Evolutionary conservation across 2,329 filamentous ascomycete species (phyloP).

Genomic region (Lasiodiplodia gonubiensis): DNA sequence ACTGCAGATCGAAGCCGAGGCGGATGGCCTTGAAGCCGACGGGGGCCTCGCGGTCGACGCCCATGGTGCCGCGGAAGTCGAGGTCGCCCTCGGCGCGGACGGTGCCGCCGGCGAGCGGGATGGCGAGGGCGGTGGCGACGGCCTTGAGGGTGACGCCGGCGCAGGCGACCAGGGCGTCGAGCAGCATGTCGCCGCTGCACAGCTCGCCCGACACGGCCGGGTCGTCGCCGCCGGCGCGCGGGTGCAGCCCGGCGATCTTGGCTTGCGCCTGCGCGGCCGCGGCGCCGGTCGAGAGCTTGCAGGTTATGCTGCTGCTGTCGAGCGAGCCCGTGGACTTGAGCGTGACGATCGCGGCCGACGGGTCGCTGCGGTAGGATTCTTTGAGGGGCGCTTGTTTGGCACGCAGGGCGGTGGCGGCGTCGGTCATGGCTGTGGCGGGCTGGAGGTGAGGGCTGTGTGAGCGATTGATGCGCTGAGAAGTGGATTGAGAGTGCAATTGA

Average conservation of each 20-base stretch:
- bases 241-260: conserved; percentile 52
- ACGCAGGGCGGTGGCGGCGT: conserved; percentile 45
- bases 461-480: background rate
- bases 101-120: conserved; percentile 51
- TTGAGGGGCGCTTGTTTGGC: conserved; percentile 57
- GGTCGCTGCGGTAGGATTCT: conserved; percentile 51
- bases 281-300: conserved; percentile 52
- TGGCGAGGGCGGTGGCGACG: conserved; percentile 54
- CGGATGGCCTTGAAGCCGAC: conserved; percentile 57
- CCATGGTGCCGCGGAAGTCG: conserved; percentile 57
- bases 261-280: conserved; percentile 42
- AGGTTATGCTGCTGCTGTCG: conserved; percentile 53
- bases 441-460: too few relatives aligned
- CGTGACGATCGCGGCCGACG: conserved; percentile 53
- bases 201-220: conserved; percentile 54
- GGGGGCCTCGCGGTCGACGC: conserved; percentile 53
- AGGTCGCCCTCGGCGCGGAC: conserved; percentile 55
- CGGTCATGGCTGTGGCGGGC: background rate
- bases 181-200: conserved; percentile 58
- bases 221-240: conserved; percentile 50
- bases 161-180: conserved; percentile 58
- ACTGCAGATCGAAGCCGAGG: conserved; percentile 45
- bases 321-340: conserved; percentile 53
- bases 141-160: conserved; percentile 59
- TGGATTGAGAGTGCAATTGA: background rate